phyloP scores from a whole-genome alignment of 2,329 filamentous ascomycete genomes.

The Dothistroma pini region DNA sequence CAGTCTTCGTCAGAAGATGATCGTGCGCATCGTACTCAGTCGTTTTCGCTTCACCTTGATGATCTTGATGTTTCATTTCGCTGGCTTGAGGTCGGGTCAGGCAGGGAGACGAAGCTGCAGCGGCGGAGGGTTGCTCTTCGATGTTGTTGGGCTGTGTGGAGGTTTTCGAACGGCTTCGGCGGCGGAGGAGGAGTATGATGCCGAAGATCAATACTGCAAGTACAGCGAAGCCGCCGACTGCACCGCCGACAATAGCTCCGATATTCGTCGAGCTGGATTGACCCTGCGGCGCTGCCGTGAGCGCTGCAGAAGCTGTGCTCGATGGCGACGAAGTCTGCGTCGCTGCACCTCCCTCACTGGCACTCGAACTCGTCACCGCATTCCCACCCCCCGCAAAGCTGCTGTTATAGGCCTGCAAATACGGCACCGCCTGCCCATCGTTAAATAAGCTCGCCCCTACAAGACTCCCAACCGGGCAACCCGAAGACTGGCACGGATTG shows the following conservation, averaged over 20 bases:
- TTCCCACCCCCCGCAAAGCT: background rate
- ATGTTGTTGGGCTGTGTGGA: background rate
- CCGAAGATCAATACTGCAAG: conserved; percentile 1
- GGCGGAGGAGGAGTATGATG: background rate
- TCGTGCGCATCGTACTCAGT: background rate
- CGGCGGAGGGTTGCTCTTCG: background rate
- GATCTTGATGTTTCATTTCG: background rate
- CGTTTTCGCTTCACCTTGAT: background rate
- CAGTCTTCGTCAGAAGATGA: background rate
- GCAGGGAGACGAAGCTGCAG: background rate
- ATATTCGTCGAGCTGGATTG: background rate
- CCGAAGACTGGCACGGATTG: conserved; percentile 5
- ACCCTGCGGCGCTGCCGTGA: background rate
- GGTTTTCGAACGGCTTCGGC: background rate
- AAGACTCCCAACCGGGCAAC: background rate
- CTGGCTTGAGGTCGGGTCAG: background rate
- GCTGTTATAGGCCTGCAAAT: background rate
- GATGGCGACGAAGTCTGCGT: background rate
- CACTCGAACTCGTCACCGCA: background rate
- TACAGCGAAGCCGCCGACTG: conserved; percentile 5
- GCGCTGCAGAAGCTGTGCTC: background rate
- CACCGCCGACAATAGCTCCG: conserved; percentile 7
- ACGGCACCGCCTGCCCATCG: background rate
- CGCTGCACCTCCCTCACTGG: too few relatives aligned
- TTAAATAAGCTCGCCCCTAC: background rate